Evolutionary conservation across 305 asterid genomes (phyloP).

Genomic region (Solanum chacoense): DNA sequence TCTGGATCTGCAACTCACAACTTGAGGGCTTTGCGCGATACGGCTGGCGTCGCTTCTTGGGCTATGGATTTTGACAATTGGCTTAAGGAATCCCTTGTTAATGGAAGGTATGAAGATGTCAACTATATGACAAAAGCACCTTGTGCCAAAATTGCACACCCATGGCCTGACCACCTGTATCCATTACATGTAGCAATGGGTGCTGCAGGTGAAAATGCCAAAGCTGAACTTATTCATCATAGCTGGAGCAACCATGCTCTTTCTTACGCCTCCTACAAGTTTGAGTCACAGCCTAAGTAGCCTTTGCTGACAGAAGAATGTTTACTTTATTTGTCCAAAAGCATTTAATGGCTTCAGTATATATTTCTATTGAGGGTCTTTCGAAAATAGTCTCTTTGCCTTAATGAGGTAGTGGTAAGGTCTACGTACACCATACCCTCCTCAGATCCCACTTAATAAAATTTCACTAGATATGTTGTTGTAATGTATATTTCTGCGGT

Average conservation of each 20-base stretch:
- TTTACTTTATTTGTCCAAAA: neutral
- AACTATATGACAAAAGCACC: neutral
- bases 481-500: neutral
- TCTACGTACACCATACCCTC: neutral
- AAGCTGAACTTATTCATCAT: slow-evolving; percentile 51
- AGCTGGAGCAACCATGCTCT: slow-evolving; percentile 34
- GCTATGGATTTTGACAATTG: slow-evolving; percentile 62
- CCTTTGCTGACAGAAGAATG: neutral
- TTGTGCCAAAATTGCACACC: slow-evolving; percentile 51
- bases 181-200: slow-evolving; percentile 59
- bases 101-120: slow-evolving; percentile 36
- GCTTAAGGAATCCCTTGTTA: slow-evolving; percentile 56
- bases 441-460: neutral
- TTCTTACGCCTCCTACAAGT: slow-evolving; percentile 59
- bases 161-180: slow-evolving; percentile 51
- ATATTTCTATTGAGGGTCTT: neutral
- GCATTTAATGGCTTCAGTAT: neutral
- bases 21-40: slow-evolving; percentile 19
- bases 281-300: slow-evolving; percentile 20
- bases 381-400: neutral
- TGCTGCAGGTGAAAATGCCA: slow-evolving; percentile 45
- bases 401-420: neutral
- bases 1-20: slow-evolving; percentile 80
- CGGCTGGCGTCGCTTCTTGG: slow-evolving; percentile 40
- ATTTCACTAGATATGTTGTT: neutral